These are phyloP conservation scores for Cynara cardunculus DNA, from an alignment of 129 eudicot species.

Conservation along the genomic window DNA sequence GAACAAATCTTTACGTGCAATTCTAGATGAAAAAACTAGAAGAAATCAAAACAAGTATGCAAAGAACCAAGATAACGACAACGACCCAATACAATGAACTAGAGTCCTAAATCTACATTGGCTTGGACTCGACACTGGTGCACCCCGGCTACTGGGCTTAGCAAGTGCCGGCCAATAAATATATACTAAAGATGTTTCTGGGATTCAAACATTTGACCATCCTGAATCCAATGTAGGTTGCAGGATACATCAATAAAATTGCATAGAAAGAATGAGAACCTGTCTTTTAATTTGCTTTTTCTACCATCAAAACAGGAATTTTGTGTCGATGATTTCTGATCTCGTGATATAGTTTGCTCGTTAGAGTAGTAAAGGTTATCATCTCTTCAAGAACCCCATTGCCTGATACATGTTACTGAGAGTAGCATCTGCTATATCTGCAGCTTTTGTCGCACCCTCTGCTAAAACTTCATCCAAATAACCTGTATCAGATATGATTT, in stretches of 20 bases:
- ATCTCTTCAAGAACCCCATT: conserved; percentile 80
- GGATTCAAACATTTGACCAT: not conserved
- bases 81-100: not conserved
- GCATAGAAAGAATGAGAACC: conserved; percentile 19
- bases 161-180: not conserved
- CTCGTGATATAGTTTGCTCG: no score
- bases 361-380: conserved; percentile 1
- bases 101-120: not conserved
- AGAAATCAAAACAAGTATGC: not conserved
- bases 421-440: conserved; percentile 70
- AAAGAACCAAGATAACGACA: not conserved
- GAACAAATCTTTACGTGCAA: not conserved
- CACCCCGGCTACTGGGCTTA: not conserved
- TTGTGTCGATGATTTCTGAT: not conserved
- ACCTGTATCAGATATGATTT: conserved; percentile 64
- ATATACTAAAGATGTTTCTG: not conserved
- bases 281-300: not conserved
- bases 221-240: conserved; percentile 9
- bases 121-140: not conserved
- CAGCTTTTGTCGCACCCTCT: conserved; percentile 84
- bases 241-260: not conserved
- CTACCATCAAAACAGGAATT: no score
- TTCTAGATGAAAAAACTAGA: not conserved
- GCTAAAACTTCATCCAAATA: conserved; percentile 74
- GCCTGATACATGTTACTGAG: conserved; percentile 73